phyloP scores from a whole-genome alignment of 2,329 filamentous ascomycete genomes.

The Penicillium sp. region DNA sequence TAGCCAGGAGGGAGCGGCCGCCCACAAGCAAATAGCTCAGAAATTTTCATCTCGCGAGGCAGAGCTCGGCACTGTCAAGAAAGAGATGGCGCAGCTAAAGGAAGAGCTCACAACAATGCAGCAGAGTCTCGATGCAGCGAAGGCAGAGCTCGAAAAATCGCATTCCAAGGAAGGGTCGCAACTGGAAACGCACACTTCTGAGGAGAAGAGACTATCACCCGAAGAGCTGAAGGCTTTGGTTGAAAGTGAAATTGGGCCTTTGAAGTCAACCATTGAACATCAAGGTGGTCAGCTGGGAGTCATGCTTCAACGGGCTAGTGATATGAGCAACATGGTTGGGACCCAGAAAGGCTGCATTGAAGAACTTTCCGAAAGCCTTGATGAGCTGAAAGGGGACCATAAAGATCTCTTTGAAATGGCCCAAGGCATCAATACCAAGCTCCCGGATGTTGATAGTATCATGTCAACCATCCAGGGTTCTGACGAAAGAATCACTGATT shows the following conservation, averaged over 20 bases:
- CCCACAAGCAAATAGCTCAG: neutral
- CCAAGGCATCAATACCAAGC: neutral
- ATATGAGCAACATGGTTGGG: neutral
- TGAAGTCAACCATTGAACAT: neutral
- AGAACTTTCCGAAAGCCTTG: neutral
- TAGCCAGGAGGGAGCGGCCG: too few species aligned
- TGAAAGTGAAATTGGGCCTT: neutral
- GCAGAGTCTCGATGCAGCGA: neutral
- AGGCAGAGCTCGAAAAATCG: neutral
- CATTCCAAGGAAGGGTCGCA: neutral
- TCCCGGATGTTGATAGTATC: too few species aligned
- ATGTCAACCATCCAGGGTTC: too few species aligned
- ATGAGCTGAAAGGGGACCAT: slow-evolving; percentile 3
- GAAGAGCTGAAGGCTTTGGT: neutral
- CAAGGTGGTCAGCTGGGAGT: neutral
- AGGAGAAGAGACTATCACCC: neutral
- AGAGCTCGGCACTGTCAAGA: neutral
- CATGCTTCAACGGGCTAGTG: neutral
- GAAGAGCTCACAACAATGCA: neutral
- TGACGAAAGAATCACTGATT: too few species aligned
- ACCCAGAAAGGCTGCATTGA: neutral
- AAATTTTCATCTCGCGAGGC: neutral
- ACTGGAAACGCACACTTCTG: neutral
- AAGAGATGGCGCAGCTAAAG: neutral
- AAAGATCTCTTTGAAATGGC: slow-evolving; percentile 5